Conservation (phyloP, 2,329 filamentous ascomycete genomes). For the Fusarium newnesense region DNA sequence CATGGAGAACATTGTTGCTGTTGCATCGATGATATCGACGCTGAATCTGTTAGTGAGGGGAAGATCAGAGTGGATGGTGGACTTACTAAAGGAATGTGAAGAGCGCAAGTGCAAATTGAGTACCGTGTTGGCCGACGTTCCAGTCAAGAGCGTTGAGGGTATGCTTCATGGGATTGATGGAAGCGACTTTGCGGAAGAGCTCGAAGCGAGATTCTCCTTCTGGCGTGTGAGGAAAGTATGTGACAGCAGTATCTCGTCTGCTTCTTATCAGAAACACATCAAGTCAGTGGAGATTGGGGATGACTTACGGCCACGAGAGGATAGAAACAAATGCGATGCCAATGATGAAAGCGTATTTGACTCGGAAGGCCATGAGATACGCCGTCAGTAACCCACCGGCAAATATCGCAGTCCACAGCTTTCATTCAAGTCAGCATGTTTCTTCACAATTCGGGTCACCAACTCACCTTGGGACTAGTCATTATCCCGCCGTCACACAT, state of each 20-base stretch:
- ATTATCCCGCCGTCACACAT: conserved; percentile 37
- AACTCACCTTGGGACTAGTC: conserved; percentile 30
- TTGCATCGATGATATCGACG: conserved; percentile 78
- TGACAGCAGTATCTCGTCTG: conserved; percentile 67
- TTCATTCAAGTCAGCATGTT: not conserved
- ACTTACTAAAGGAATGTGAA: conserved; percentile 73
- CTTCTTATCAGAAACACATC: not conserved
- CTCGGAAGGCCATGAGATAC: conserved; percentile 79
- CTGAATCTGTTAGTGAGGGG: accelerated
- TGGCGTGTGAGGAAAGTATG: conserved; percentile 77
- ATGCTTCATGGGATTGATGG: conserved; percentile 76
- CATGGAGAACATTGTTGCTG: conserved; percentile 78
- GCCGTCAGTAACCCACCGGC: conserved; percentile 79
- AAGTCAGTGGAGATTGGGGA: accelerated
- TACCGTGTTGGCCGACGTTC: conserved; percentile 71
- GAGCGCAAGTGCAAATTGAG: conserved; percentile 78
- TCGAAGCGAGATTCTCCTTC: conserved; percentile 75
- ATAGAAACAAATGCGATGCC: conserved; percentile 83
- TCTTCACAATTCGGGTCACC: accelerated
- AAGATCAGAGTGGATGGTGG: accelerated
- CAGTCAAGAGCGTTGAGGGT: conserved; percentile 76
- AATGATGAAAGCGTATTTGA: conserved; percentile 83
- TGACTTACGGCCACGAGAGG: conserved; percentile 80
- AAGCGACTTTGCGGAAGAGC: conserved; percentile 83
- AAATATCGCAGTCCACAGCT: conserved; percentile 83